These are phyloP conservation scores for Fusarium sp. DNA, from an alignment of 2,329 filamentous ascomycete genomes.

Conservation along the genomic window DNA sequence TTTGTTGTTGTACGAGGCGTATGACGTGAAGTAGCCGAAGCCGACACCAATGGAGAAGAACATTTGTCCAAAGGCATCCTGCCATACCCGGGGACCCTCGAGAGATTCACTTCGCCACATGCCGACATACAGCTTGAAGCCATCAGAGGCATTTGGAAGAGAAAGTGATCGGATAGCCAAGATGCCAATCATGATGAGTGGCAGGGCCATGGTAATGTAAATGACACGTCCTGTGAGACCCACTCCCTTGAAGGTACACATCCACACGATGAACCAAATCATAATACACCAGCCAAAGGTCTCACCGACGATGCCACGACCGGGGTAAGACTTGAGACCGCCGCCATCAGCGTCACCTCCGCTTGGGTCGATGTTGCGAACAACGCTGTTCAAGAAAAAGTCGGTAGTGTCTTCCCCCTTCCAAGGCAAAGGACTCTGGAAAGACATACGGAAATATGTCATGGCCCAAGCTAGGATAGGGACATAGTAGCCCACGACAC, in stretches of 20 bases:
- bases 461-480: slow-evolving; percentile 70
- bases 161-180: slow-evolving; percentile 65
- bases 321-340: slow-evolving; percentile 55
- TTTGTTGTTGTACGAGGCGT: slow-evolving; percentile 68
- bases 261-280: slow-evolving; percentile 70
- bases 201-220: slow-evolving; percentile 70
- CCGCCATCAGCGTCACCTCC: slow-evolving; percentile 11
- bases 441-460: slow-evolving; percentile 68
- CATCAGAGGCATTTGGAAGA: slow-evolving; percentile 65
- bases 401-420: slow-evolving; percentile 38
- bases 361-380: slow-evolving; percentile 44
- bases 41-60: slow-evolving; percentile 62
- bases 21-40: slow-evolving; percentile 69
- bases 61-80: slow-evolving; percentile 66
- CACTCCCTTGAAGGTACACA: slow-evolving; percentile 70
- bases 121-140: slow-evolving; percentile 60
- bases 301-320: slow-evolving; percentile 63
- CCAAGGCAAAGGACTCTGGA: slow-evolving; percentile 68
- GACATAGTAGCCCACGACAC: slow-evolving; percentile 68
- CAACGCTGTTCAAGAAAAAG: slow-evolving; percentile 51
- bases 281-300: slow-evolving; percentile 69
- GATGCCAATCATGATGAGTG: slow-evolving; percentile 67
- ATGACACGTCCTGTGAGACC: slow-evolving; percentile 68
- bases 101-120: slow-evolving; percentile 62
- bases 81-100: slow-evolving; percentile 56